Base-by-base conservation (phyloP, 116 monocot species). In the Posidonia oceanica region DNA sequence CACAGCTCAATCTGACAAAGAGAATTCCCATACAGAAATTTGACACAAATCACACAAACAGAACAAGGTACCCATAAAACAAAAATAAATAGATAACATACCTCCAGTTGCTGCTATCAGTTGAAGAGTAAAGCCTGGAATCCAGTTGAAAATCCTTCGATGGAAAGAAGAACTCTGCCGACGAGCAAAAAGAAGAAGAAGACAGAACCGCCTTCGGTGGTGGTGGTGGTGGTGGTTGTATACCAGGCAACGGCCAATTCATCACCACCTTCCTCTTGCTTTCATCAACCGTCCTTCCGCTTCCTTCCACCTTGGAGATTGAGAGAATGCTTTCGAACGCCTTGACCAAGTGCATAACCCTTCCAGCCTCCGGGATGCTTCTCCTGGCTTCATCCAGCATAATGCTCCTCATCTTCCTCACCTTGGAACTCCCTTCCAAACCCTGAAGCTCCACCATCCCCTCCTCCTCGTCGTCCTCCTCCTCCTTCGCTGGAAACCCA, bases 301-400 rank as follows among this genome's bases (percentile, higher is more conserved):
- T 73, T 51, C 69, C 74, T 14, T 54, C 23, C 14, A 71, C 71
- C 59, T 81, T 78, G 2, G 88, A 81, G 39, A 87, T 80, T 1
- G 82, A 78, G 39, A 85, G 78, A 21, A 91, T 41, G 68, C 69
- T 79, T 83, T 96, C 96, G 52, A 96, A 96, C 4, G 91, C 91
- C 78, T 87, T 79, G 56, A 96, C 96, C 69, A 96, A 38, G 69
- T 91, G 85, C 82, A 78, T 91, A 75, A 96, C 96, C 22, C 88
- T 79, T 52, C 96, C 91, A 3, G 79, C 75, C 59, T 87, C 91
- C 5, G 92, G 89, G 2, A 91, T 56, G 63, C 81, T 75, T 14
- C 42, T 79, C 81, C 91, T 62, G 6, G 97, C 97, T 59, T 89
- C 80, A 53, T 84, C 83, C 87, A 98, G 80, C 71, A 84, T 44